phyloP scores from a whole-genome alignment of 2,329 filamentous ascomycete species.

The Fusarium albosuccineum region DNA sequence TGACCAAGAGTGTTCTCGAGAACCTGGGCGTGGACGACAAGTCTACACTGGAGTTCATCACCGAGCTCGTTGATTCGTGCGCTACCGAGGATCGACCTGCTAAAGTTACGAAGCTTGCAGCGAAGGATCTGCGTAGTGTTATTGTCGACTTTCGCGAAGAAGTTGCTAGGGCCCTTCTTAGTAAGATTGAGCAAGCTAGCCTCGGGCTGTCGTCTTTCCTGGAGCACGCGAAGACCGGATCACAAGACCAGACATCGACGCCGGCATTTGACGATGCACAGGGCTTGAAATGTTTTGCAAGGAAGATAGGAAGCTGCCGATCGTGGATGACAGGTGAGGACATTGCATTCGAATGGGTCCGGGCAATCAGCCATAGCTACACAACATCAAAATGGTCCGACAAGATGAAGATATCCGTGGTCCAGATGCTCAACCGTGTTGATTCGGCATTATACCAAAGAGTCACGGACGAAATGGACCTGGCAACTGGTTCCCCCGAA shows the following conservation, averaged over 20 bases:
- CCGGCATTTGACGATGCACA: slow-evolving; percentile 65
- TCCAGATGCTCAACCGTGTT: slow-evolving; percentile 67
- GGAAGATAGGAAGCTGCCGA: slow-evolving; percentile 56
- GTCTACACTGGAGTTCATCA: slow-evolving; percentile 59
- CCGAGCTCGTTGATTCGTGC: slow-evolving; percentile 66
- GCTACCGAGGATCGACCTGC: slow-evolving; percentile 63
- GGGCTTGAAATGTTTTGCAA: slow-evolving; percentile 66
- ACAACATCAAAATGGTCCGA: slow-evolving; percentile 69
- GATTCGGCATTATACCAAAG: slow-evolving; percentile 66
- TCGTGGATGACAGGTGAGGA: slow-evolving; percentile 69
- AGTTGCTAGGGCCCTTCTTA: slow-evolving; percentile 65
- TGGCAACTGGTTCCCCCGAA: slow-evolving; percentile 42
- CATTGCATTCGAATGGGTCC: slow-evolving; percentile 70
- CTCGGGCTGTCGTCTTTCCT: slow-evolving; percentile 72
- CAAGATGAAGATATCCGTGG: slow-evolving; percentile 66
- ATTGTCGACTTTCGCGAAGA: slow-evolving; percentile 67
- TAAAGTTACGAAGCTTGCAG: slow-evolving; percentile 61
- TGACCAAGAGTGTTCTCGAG: slow-evolving; percentile 67
- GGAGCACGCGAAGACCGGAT: slow-evolving; percentile 71
- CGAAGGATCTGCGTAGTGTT: slow-evolving; percentile 63
- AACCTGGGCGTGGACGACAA: slow-evolving; percentile 66
- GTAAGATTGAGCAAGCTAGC: slow-evolving; percentile 65
- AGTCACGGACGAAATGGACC: slow-evolving; percentile 58
- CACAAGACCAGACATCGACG: slow-evolving; percentile 62
- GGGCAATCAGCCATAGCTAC: slow-evolving; percentile 64